Percentiles rank a stretch among this genome's conserved stretches.
Conservation (phyloP, 2,329 filamentous ascomycete species). For the Phyllosticta citrichinensis region DNA sequence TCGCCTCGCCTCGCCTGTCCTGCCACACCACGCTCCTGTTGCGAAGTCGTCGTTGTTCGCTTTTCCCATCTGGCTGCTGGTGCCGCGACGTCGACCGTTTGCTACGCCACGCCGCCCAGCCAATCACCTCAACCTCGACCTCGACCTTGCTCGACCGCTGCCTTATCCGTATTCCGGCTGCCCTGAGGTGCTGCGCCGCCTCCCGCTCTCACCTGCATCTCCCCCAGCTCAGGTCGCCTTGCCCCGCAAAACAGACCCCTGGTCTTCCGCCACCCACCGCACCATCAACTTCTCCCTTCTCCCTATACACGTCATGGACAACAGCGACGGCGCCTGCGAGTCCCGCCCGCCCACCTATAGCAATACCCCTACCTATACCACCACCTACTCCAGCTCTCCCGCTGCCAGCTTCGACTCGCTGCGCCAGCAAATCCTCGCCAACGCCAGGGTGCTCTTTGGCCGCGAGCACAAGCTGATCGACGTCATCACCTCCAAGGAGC, state of each 20-base stretch:
- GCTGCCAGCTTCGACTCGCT: not conserved
- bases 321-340: not conserved
- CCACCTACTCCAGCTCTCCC: not conserved
- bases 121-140: too few relatives aligned
- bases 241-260: not conserved
- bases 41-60: not conserved
- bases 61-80: not conserved
- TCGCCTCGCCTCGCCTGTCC: too few relatives aligned
- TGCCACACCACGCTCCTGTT: not conserved
- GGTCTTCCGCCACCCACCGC: not conserved
- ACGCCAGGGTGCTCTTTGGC: conserved; percentile 7
- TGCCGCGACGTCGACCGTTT: not conserved
- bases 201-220: not conserved
- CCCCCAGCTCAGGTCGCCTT: not conserved
- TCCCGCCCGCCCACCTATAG: not conserved
- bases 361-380: not conserved
- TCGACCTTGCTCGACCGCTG: too few relatives aligned
- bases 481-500: conserved; percentile 8
- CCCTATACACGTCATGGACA: not conserved
- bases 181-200: not conserved
- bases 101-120: not conserved
- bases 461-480: conserved; percentile 9
- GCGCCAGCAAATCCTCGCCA: conserved; percentile 6
- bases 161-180: not conserved
- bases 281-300: not conserved